Base-by-base conservation (phyloP, 2,329 filamentous ascomycete genomes). In the Colletotrichum sp. region DNA sequence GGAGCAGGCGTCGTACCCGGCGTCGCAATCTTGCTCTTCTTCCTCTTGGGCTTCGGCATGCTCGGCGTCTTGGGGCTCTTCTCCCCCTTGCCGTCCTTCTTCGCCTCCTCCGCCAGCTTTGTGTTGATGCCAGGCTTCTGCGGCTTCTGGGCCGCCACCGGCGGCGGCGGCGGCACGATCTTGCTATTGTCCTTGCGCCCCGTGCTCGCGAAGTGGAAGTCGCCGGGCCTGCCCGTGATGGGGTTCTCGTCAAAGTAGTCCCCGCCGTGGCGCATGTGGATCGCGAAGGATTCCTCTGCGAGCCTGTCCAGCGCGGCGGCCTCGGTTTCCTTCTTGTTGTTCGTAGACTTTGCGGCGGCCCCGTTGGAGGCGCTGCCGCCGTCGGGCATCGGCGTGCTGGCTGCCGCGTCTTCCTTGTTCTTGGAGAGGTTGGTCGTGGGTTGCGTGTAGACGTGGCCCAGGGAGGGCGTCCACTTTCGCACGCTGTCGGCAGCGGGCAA, bases 241-340 rank as follows among this genome's bases (percentile, higher is more conserved):
- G 92, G 91, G 78, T 93, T 93, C 82, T 93, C 91, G 82, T 94
- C 91, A 83, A 93, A 90, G 81, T 92, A 93, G 78, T 93, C 92
- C 65, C 91, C 89, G 48, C 91, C 92, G 78, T 90, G 91, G 77
- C 87, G 88, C 83, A 91, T 86, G 78, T 92, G 90, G 55, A 91
- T 86, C 78, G 86, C 83, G 77, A 92, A 89, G 0, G 92, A 90
- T 79, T 93, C 90, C 78, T 93, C 90, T 3, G 91, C 87, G 4
- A 90, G 82, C 16, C 87, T 77, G 75, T 90, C 86, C 5, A 89
- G 81, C 2, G 83, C 84, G 1, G 83, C 79, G 71, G 86, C 84
- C 2, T 82, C 79, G 72, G 86, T 83, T 48, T 86, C 84, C 74
- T 83, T 83, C 70, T 84, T 88, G 16, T 78, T 68, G 14, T 77